Evolutionary conservation across 768 basidiomycete species (phyloP).

Genomic region (Collybia mongolica): DNA sequence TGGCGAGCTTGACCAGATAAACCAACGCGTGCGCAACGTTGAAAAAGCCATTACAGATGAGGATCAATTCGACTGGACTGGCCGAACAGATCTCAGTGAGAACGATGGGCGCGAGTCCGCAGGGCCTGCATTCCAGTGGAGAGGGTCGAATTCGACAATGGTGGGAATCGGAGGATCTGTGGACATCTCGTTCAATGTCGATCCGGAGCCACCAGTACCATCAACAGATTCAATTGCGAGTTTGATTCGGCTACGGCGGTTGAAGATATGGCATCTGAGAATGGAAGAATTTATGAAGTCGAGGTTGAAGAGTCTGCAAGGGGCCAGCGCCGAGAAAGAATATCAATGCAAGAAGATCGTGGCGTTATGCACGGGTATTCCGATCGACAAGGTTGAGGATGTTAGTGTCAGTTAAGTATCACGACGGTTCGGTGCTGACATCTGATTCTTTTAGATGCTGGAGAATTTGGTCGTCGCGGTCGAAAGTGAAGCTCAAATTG

Average conservation of each 20-base stretch:
- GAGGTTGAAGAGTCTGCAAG: slow-evolving; percentile 68
- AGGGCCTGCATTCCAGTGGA: slow-evolving; percentile 70
- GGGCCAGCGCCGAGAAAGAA: slow-evolving; percentile 84
- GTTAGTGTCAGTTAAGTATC: slow-evolving; percentile 46
- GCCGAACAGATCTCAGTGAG: slow-evolving; percentile 52
- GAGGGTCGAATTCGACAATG: slow-evolving; percentile 68
- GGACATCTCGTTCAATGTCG: slow-evolving; percentile 62
- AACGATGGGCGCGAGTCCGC: slow-evolving; percentile 37
- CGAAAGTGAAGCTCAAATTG: slow-evolving; percentile 81
- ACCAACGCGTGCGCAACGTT: slow-evolving; percentile 81
- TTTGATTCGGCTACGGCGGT: slow-evolving; percentile 68
- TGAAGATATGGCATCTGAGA: slow-evolving; percentile 82
- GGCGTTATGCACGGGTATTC: slow-evolving; percentile 82
- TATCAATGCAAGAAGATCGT: slow-evolving; percentile 92
- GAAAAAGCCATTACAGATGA: slow-evolving; percentile 77
- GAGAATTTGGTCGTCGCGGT: slow-evolving; percentile 84
- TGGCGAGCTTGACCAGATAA: slow-evolving; percentile 76
- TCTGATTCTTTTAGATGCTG: slow-evolving; percentile 56
- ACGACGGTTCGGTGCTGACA: background rate
- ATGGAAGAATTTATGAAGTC: slow-evolving; percentile 73
- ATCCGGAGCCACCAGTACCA: slow-evolving; percentile 74
- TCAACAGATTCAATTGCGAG: slow-evolving; percentile 52
- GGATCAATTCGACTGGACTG: slow-evolving; percentile 87
- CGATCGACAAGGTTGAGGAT: slow-evolving; percentile 86
- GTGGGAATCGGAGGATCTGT: slow-evolving; percentile 61